Conservation (phyloP, 306 rosid genomes). For the Oxytropis ochrocephala region DNA sequence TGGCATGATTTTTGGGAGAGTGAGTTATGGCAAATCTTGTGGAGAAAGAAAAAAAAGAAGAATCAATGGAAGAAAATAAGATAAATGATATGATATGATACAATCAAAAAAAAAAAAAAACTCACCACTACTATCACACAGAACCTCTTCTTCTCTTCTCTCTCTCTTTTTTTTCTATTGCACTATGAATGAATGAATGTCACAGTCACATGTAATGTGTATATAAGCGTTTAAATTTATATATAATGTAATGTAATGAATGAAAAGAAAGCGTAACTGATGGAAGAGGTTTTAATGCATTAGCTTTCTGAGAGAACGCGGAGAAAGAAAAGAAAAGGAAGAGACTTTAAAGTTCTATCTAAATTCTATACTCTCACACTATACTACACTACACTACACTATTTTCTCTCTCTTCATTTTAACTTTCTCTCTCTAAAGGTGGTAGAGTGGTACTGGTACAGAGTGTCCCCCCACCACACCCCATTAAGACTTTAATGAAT, state of each 20-base stretch:
- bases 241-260: neutral
- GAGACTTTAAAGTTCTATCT: slow-evolving; percentile 22
- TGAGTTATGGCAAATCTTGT: slow-evolving; percentile 53
- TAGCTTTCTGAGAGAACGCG: slow-evolving; percentile 12
- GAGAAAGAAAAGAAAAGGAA: slow-evolving; percentile 23
- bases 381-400: neutral
- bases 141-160: neutral
- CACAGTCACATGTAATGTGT: too few relatives aligned
- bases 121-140: neutral
- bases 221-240: neutral
- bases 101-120: neutral
- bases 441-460: slow-evolving; percentile 3
- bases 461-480: neutral
- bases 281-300: slow-evolving; percentile 50
- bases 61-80: neutral
- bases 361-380: neutral
- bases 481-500: neutral
- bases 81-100: neutral
- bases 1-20: slow-evolving; percentile 48
- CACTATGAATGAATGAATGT: slow-evolving; percentile 17
- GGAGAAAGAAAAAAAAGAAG: neutral
- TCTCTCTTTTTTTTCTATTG: neutral
- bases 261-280: slow-evolving; percentile 51
- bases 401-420: neutral
- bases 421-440: neutral